phyloP scores from a whole-genome alignment of 345 rosid genomes.

The Bruguiera sexangula region DNA sequence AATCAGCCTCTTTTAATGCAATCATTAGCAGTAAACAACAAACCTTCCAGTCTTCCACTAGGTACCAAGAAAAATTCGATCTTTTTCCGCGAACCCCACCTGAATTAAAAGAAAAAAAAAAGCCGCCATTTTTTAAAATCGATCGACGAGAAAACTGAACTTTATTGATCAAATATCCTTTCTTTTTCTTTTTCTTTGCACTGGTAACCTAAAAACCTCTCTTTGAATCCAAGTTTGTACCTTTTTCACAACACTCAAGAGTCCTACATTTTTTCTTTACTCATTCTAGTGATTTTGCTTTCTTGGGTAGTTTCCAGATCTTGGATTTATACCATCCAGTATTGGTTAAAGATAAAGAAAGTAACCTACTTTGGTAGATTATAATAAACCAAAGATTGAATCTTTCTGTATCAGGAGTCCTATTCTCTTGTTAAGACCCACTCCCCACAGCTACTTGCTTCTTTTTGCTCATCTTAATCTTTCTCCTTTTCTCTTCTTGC shows the following conservation, averaged over 20 bases:
- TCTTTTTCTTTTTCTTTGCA: neutral
- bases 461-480: conserved; percentile 10
- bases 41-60: neutral
- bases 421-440: conserved; percentile 15
- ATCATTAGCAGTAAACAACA: neutral
- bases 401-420: conserved; percentile 12
- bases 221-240: conserved; percentile 55
- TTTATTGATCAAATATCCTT: conserved; percentile 9
- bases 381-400: conserved; percentile 6
- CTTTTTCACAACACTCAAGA: conserved; percentile 1
- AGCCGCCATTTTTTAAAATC: neutral
- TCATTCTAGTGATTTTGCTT: conserved; percentile 35
- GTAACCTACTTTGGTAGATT: conserved; percentile 17
- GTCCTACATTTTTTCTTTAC: conserved; percentile 12
- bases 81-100: neutral
- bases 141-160: conserved; percentile 3
- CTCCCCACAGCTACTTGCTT: conserved; percentile 16
- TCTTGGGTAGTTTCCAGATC: conserved; percentile 55
- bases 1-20: neutral
- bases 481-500: conserved; percentile 7
- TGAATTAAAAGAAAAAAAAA: neutral
- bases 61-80: neutral
- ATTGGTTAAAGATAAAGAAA: conserved; percentile 8
- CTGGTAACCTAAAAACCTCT: conserved; percentile 35
- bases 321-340: conserved; percentile 32